Evolutionary conservation across 257 asterid genomes (phyloP), one percentile per base, ranked within the genome.

Genomic region (Eustoma russellianum): DNA sequence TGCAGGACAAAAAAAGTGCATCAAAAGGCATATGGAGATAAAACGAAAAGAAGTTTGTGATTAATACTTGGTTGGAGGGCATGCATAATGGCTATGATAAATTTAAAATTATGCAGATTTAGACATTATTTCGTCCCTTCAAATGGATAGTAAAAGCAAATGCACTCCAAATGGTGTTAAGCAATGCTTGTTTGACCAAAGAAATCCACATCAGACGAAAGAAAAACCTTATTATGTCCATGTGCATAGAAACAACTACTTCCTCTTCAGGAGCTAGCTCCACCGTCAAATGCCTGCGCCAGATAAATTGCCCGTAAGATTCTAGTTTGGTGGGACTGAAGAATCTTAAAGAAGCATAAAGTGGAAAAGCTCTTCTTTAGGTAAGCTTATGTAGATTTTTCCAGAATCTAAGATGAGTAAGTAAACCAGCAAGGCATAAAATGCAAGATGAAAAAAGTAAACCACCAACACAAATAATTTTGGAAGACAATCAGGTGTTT

Each of bases 201-300:
- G 54, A 3, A 61, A 61, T 24, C 51, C 48, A 69, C 56, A 60
- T 50, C 41, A 52, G 13, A 3, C 41, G 19, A 18, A 62, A 28
- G 54, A 65, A 61, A 46, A 50, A 87, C 98, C 98, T 87, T 78
- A 91, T 75, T 57, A 71, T 66, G 68, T 85, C 94, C 83, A 75
- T 74, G 81, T 91, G 85, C 95, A 87, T 91, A 61, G 95, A 82
- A 71, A 87, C 57, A 43, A 87, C 76, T 63, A 91, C 81, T 79
- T 91, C 98, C 76, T 91, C 98, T 76, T 84, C 95, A 63, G 98
- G 97, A 57, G 97, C 81, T 62, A 91, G 71, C 67, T 91, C 95
- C 80, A 91, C 50, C 55, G 60, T 77, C 77, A 91, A 70, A 50
- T 94, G 95, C 75, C 98, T 91, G 72, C 61, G 67, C 53, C 47